These are phyloP conservation scores for Elaeis oleifera DNA, from an alignment of 202 grass and related monocot genomes.

Conservation along the genomic window DNA sequence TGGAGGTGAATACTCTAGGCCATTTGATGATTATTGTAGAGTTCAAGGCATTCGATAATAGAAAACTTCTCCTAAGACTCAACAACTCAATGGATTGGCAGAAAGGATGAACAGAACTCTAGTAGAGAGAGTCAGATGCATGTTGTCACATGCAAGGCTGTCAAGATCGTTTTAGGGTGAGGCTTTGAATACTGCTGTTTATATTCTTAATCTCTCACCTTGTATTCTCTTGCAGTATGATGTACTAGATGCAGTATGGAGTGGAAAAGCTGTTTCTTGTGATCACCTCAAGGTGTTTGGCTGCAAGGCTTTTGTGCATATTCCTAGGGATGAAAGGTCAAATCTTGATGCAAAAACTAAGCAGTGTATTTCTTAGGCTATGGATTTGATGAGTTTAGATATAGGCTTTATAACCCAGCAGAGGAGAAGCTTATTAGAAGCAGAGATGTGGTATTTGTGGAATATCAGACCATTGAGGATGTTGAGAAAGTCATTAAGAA, in stretches of 20 bases:
- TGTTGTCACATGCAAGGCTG: not conserved
- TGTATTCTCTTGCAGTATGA: not conserved
- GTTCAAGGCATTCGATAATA: not conserved
- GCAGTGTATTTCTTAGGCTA: conserved; percentile 5
- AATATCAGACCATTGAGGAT: too few species aligned
- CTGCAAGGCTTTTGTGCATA: not conserved
- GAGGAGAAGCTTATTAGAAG: too few species aligned
- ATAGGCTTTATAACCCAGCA: not conserved
- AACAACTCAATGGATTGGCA: not conserved
- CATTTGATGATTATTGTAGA: not conserved
- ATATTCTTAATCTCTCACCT: not conserved
- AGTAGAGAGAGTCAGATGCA: not conserved
- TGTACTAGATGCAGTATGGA: not conserved
- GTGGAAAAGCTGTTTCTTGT: not conserved
- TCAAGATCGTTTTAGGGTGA: not conserved
- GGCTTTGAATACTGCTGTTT: not conserved
- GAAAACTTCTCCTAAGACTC: not conserved
- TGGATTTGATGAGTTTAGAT: not conserved
- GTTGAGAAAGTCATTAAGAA: too few species aligned
- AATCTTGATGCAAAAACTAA: not conserved
- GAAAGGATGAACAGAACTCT: not conserved
- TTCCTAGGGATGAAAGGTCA: not conserved
- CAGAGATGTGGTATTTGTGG: too few species aligned
- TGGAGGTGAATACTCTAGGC: not conserved
- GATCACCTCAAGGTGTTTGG: not conserved